phyloP scores from a whole-genome alignment of 2,329 filamentous ascomycete genomes.

The Penicillium occitanis region DNA sequence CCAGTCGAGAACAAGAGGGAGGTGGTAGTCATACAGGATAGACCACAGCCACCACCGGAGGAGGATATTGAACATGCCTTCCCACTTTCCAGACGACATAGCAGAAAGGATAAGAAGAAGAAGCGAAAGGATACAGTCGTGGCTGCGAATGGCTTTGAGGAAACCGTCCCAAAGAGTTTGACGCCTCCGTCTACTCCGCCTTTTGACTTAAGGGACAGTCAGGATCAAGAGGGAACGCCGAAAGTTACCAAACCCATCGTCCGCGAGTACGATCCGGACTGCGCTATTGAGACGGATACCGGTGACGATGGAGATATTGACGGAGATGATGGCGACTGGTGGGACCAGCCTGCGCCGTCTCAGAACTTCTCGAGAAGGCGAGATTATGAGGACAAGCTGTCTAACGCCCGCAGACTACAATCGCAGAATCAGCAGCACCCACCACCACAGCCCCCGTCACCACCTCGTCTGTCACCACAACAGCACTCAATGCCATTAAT shows the following conservation, averaged over 20 bases:
- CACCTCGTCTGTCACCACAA: constrained; percentile 1
- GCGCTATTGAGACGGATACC: constrained; percentile 20
- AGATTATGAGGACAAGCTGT: constrained; percentile 7
- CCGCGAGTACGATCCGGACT: constrained; percentile 5
- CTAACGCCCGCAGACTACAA: constrained; percentile 16
- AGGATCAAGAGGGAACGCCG: constrained; percentile 20
- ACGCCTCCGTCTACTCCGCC: constrained; percentile 44
- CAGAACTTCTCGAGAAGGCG: constrained; percentile 4
- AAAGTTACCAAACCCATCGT: neutral
- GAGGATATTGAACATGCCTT: constrained; percentile 8
- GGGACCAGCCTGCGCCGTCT: constrained; percentile 19
- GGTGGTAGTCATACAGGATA: constrained; percentile 8
- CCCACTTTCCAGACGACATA: constrained; percentile 25
- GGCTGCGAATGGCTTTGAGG: constrained; percentile 25
- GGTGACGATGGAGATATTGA: constrained; percentile 21
- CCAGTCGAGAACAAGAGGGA: constrained; percentile 11
- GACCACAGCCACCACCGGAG: neutral
- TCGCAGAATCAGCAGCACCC: constrained; percentile 14
- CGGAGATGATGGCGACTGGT: constrained; percentile 19
- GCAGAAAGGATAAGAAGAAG: constrained; percentile 35
- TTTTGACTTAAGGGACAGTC: constrained; percentile 24
- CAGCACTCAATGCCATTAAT: constrained; percentile 28
- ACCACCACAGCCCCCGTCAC: constrained; percentile 3
- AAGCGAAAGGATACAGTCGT: constrained; percentile 24
- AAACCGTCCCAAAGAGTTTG: constrained; percentile 28